Conservation (phyloP, 192 early-diverging fungal genomes). For the Rhizoclosmatium globosum region DNA sequence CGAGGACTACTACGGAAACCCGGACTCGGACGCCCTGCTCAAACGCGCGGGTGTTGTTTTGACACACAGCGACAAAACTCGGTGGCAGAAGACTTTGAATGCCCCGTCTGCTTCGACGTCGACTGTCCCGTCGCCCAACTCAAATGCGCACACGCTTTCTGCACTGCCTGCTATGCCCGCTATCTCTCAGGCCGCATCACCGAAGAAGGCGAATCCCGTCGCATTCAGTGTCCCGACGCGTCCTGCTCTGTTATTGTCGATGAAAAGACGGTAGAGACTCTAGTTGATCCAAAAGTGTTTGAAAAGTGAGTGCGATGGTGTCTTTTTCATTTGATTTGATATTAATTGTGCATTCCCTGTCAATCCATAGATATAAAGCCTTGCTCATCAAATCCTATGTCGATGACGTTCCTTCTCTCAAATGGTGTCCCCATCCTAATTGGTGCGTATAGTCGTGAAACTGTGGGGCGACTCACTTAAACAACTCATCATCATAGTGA, state of each 20-base stretch:
- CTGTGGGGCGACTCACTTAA: too few relatives aligned
- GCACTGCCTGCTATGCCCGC: constrained; percentile 82
- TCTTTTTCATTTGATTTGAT: background rate
- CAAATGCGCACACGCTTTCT: constrained; percentile 89
- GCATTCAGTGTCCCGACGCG: constrained; percentile 84
- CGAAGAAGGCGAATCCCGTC: constrained; percentile 87
- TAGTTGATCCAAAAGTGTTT: constrained; percentile 65
- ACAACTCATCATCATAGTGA: too few relatives aligned
- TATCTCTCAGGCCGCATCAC: constrained; percentile 87
- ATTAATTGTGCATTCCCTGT: too few relatives aligned
- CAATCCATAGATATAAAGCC: constrained; percentile 66
- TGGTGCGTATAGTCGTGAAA: constrained; percentile 64
- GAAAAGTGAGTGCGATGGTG: constrained; percentile 62
- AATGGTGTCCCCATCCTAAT: constrained; percentile 96
- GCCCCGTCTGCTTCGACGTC: constrained; percentile 87
- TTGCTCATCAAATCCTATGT: constrained; percentile 91
- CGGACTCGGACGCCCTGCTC: background rate
- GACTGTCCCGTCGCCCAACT: constrained; percentile 69
- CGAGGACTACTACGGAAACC: constrained; percentile 60
- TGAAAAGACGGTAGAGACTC: constrained; percentile 76
- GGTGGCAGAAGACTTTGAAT: constrained; percentile 62
- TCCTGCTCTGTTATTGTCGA: constrained; percentile 86
- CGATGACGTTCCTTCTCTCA: constrained; percentile 80
- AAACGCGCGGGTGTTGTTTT: constrained; percentile 76
- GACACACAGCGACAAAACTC: too few relatives aligned